Percentiles rank a stretch among this genome's conserved stretches.
These are phyloP conservation scores for peach (Prunus persica) DNA, from an alignment of 306 rosid genomes.

Conservation along the genomic window Prunus_persica_NCBIv2 NC_034011.1:6409501-6410000, in stretches of 20 bases:
- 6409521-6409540: too few relatives aligned
- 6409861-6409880: not conserved
- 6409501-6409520: too few relatives aligned
- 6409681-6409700: not conserved
- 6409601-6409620: too few relatives aligned
- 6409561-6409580: too few relatives aligned
- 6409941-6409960: conserved; percentile 5
- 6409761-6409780: not conserved
- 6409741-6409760: too few relatives aligned
- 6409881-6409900: not conserved
- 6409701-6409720: not conserved
- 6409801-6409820: not conserved
- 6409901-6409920: conserved; percentile 4
- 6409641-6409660: too few relatives aligned
- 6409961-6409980: conserved; percentile 17
- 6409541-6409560: too few relatives aligned
- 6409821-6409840: not conserved
- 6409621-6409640: too few relatives aligned
- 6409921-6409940: not conserved
- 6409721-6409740: not conserved
- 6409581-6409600: too few relatives aligned
- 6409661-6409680: too few relatives aligned
- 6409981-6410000: not conserved
- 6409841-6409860: not conserved
- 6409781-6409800: not conserved